Percentiles rank a stretch among this genome's conserved stretches.
These are phyloP conservation scores for Botrytis sinoallii DNA, from an alignment of 2,329 filamentous ascomycete genomes.

Conservation along the genomic window DNA sequence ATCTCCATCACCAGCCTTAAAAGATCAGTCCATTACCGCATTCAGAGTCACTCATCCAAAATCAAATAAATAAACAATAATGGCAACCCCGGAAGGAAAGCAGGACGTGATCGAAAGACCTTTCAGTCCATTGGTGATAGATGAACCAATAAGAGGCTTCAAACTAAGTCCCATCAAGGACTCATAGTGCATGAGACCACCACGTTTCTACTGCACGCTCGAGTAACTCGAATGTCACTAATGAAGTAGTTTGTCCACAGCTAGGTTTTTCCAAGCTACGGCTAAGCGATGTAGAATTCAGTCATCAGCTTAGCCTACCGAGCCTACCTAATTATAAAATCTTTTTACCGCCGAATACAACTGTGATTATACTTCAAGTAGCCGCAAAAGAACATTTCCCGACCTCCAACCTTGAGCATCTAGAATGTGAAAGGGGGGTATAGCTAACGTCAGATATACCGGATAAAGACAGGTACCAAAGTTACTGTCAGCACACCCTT, in stretches of 20 bases:
- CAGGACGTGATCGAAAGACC: constrained; percentile 20
- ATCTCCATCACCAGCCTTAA: constrained; percentile 5
- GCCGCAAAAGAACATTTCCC: neutral
- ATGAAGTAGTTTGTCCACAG: constrained; percentile 1
- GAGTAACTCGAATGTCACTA: constrained; percentile 16
- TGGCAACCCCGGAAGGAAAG: constrained; percentile 2
- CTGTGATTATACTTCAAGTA: neutral
- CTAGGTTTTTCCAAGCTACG: neutral
- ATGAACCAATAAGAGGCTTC: constrained; percentile 1
- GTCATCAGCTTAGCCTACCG: neutral
- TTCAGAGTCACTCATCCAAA: constrained; percentile 10
- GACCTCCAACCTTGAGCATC: neutral
- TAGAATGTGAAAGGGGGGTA: neutral
- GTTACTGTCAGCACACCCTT: constrained; percentile 9
- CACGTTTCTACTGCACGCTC: constrained; percentile 18
- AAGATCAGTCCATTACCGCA: constrained; percentile 16
- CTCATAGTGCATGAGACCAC: constrained; percentile 19
- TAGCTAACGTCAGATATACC: constrained; percentile 2
- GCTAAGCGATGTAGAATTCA: neutral
- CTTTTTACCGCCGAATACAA: constrained; percentile 14
- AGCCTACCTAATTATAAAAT: neutral
- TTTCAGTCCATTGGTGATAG: constrained; percentile 15
- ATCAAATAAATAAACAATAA: constrained; percentile 15
- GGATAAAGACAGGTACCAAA: constrained; percentile 1
- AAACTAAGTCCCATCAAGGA: constrained; percentile 13